Conservation (phyloP, 495 filamentous ascomycete genomes). For the Cladorrhinum samala region DNA sequence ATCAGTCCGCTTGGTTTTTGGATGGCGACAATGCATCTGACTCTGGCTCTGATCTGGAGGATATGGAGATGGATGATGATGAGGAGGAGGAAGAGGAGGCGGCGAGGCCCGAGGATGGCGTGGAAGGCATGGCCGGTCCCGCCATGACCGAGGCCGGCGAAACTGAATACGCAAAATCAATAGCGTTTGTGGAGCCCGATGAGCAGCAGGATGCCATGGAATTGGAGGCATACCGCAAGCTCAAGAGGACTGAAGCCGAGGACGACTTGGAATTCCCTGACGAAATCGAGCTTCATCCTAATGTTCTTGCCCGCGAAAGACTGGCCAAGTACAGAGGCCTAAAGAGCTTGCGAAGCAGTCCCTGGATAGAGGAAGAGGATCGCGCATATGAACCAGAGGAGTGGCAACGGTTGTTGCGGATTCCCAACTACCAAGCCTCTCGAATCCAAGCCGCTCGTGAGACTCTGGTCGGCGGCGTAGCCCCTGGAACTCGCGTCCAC, state of each 20-base stretch:
- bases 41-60: conserved; percentile 76
- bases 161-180: conserved; percentile 83
- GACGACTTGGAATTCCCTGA: conserved; percentile 96
- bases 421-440: conserved; percentile 76
- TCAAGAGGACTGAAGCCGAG: conserved; percentile 67
- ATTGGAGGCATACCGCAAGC: conserved; percentile 69
- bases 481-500: conserved; percentile 72
- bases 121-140: conserved; percentile 62
- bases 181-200: conserved; percentile 81
- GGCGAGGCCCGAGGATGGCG: conserved; percentile 61
- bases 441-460: conserved; percentile 70
- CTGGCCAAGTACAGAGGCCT: conserved; percentile 80
- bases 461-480: conserved; percentile 76
- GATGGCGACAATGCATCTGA: conserved; percentile 76
- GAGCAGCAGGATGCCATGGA: conserved; percentile 79
- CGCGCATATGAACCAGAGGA: conserved; percentile 78
- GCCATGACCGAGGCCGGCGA: conserved; percentile 72
- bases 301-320: conserved; percentile 78
- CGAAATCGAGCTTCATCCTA: conserved; percentile 88
- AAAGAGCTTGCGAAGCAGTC: conserved; percentile 78
- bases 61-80: conserved; percentile 65
- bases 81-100: conserved; percentile 49
- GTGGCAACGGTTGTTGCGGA: conserved; percentile 75
- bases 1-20: conserved; percentile 91
- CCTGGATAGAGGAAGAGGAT: conserved; percentile 86